Percentiles rank a stretch among this genome's conserved stretches.
Conservation (phyloP, 2,329 filamentous ascomycete species). For the Apiospora hydei region DNA sequence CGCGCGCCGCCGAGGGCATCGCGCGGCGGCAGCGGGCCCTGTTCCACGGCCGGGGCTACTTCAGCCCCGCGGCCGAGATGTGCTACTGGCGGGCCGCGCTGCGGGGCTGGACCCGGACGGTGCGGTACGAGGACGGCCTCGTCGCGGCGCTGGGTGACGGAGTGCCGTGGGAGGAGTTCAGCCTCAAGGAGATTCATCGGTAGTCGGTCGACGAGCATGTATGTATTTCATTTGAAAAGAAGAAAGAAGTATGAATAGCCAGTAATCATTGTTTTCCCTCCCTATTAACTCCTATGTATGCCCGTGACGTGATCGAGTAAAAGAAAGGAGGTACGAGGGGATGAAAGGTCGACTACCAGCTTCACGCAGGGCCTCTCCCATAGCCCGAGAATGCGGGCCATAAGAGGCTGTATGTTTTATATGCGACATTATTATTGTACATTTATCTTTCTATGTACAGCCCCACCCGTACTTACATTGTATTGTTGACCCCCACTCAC, state of each 20-base stretch:
- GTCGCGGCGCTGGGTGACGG: slow-evolving; percentile 43
- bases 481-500: slow-evolving; percentile 39
- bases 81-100: slow-evolving; percentile 62
- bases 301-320: neutral
- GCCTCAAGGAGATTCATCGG: slow-evolving; percentile 40
- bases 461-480: slow-evolving; percentile 25
- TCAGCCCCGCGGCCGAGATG: slow-evolving; percentile 57
- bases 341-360: neutral
- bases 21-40: slow-evolving; percentile 54
- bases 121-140: slow-evolving; percentile 38
- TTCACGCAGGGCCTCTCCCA: neutral
- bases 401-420: slow-evolving; percentile 28
- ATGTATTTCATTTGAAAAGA: neutral
- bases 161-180: slow-evolving; percentile 51
- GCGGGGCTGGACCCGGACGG: slow-evolving; percentile 55
- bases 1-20: slow-evolving; percentile 53
- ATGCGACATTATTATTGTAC: slow-evolving; percentile 37
- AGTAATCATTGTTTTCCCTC: neutral
- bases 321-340: neutral
- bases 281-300: neutral
- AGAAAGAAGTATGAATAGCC: neutral
- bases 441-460: slow-evolving; percentile 32
- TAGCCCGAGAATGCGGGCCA: neutral
- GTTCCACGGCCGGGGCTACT: slow-evolving; percentile 52
- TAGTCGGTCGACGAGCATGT: slow-evolving; percentile 22